phyloP scores from a whole-genome alignment of 768 basidiomycete species.

The Panus rudis region DNA sequence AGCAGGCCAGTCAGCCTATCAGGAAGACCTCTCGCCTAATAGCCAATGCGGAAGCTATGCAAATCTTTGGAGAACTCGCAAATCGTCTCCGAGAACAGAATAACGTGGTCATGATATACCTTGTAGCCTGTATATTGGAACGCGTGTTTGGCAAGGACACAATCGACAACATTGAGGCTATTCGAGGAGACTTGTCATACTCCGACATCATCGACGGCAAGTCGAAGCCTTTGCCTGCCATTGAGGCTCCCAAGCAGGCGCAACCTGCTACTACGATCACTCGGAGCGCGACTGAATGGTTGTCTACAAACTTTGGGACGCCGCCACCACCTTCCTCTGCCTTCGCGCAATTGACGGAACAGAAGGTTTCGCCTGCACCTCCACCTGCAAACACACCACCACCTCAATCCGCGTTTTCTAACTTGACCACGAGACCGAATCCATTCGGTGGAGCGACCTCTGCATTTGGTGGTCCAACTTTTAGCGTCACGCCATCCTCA shows the following conservation, averaged over 20 bases:
- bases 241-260: conserved; percentile 21
- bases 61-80: conserved; percentile 59
- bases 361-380: conserved; percentile 12
- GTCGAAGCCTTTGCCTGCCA: conserved; percentile 20
- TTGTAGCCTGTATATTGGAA: conserved; percentile 86
- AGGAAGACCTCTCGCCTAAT: conserved; percentile 56
- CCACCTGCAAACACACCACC: conserved; percentile 9
- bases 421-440: conserved; percentile 26
- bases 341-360: conserved; percentile 6
- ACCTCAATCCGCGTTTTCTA: conserved; percentile 12
- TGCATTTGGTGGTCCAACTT: conserved; percentile 12
- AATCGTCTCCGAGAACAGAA: conserved; percentile 58
- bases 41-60: conserved; percentile 62
- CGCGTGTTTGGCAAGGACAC: conserved; percentile 78
- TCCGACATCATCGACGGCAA: conserved; percentile 67
- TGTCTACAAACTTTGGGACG: conserved; percentile 24
- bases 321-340: conserved; percentile 17
- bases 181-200: conserved; percentile 49
- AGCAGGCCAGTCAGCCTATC: conserved; percentile 70
- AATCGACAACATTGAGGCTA: conserved; percentile 65
- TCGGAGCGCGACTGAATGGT: conserved; percentile 25
- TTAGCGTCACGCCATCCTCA: conserved; percentile 9
- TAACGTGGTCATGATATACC: conserved; percentile 67
- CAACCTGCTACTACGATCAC: conserved; percentile 5
- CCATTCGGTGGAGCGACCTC: conserved; percentile 15